Evolutionary conservation across 176 grass and related monocot species (phyloP), one percentile per base, ranked within the genome.

Genomic region (Otatea glauca): DNA sequence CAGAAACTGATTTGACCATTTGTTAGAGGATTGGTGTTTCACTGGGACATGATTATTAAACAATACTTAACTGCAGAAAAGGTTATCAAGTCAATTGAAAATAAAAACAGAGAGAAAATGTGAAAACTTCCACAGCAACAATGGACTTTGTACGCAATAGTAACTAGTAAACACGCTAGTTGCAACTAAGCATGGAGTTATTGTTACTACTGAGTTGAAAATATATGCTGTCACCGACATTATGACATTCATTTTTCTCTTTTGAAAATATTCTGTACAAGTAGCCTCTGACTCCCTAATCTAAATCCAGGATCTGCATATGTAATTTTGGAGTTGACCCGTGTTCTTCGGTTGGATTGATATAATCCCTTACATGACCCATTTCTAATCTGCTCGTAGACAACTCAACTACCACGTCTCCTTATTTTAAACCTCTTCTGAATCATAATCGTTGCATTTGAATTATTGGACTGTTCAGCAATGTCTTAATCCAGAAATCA

Each of bases 401-500:
- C 63, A 75, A 64, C 80, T 84, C 69, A 84, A 67, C 74, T 25
- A 69, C 70, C 61, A 80, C 10, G 62, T 62, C 17, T 74, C 15
- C 29, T 42, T 62, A 42, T 51, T 61, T 84, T 69, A 43, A 83
- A 23, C 60, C 64, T 64, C 75, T 63, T 75, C 49, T 84, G 20
- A 63, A 75, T 84, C 24, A 87, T 84, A 84, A 84, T 75, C 60
- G 68, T 87, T 87, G 24, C 75, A 45, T 45, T 37, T 45, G 60
- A 79, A 87, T 68, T 44, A 68, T 83, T 73, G 50, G 21, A 42
- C 63, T 38, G 34, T 55, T 79, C 45, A 70, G 60, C 68, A 63
- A 4, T 87, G 44, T 74, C 89, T 87, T 91, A 68, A 84, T 87
- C 45, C 38, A 50, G 75, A 87, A 91, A 80, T 70, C 41, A 83